Base-by-base conservation (phyloP, 1,284 basidiomycete species). In the Heterobasidion parviporum region DNA sequence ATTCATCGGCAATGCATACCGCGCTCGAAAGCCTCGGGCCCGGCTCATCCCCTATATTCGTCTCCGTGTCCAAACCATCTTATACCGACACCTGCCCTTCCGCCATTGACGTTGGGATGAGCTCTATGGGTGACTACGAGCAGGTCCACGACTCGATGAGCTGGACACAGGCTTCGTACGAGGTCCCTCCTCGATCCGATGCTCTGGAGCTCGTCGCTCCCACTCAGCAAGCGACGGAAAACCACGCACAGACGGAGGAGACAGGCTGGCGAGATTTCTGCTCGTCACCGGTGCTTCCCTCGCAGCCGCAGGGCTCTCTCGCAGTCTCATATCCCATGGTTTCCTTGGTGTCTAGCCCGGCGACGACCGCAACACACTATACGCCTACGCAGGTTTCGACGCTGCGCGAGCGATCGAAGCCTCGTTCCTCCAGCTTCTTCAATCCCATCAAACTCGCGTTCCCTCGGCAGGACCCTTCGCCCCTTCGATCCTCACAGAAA, bases 1-100 rank as follows among this genome's bases (percentile, higher is more conserved):
- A 74, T 32, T 82, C 82, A 33, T 80, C 83, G 38, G 73, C 76
- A 58, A 87, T 88, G 84, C 83, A 84, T 59, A 88, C 85, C 8
- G 85, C 85, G 26, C 79, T 87, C 52, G 85, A 88, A 64, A 78
- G 78, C 54, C 72, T 57, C 8, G 46, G 50, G 26, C 55, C 34
- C 10, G 50, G 78, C 61, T 74, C 77, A 16, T 79, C 81, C 2
- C 71, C 71, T 53, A 77, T 75, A 32, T 70, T 75, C 6, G 63
- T 70, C 15, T 73, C 76, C 8, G 62, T 72, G 10, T 74, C 74
- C 26, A 76, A 77, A 64, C 68, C 68, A 26, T 64, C 72, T 1
- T 65, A 70, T 55, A 63, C 67, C 36, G 69, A 77, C 62, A 73
- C 75, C 10, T 41, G 38, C n/a, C 12, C 38, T 41, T 71, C 74